Evolutionary conservation across 768 basidiomycete genomes (phyloP).

Genomic region (Tylopilus rubrobrunneus): DNA sequence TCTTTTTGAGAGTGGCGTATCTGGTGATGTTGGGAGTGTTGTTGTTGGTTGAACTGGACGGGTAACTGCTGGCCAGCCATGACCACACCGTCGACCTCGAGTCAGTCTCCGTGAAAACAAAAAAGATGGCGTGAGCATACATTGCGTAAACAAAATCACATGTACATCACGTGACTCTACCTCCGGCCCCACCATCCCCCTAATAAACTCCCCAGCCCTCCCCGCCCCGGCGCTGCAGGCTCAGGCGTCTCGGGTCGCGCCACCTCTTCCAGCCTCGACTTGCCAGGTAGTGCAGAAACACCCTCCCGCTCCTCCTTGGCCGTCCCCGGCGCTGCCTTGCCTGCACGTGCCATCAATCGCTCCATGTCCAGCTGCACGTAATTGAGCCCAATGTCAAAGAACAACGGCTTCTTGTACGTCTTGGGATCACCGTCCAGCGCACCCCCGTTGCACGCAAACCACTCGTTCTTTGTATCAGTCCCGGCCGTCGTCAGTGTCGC

Average conservation of each 20-base stretch:
- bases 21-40: not conserved
- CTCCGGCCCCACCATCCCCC: slow-evolving; percentile 79
- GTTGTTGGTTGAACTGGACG: slow-evolving; percentile 24
- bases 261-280: slow-evolving; percentile 55
- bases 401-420: slow-evolving; percentile 75
- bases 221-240: slow-evolving; percentile 38
- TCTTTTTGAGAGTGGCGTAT: slow-evolving; percentile 21
- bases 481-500: slow-evolving; percentile 43
- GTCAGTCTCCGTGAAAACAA: slow-evolving; percentile 9
- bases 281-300: slow-evolving; percentile 30
- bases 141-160: slow-evolving; percentile 11
- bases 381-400: slow-evolving; percentile 94
- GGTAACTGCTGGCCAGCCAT: slow-evolving; percentile 26
- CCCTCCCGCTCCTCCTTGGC: slow-evolving; percentile 15
- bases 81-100: not conserved
- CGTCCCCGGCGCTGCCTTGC: slow-evolving; percentile 40
- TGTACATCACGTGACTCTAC: slow-evolving; percentile 17
- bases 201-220: slow-evolving; percentile 62
- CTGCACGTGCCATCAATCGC: slow-evolving; percentile 63
- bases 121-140: slow-evolving; percentile 22
- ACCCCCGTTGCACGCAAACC: slow-evolving; percentile 79
- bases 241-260: slow-evolving; percentile 46
- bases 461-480: slow-evolving; percentile 60
- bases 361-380: slow-evolving; percentile 88
- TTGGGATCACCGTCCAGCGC: slow-evolving; percentile 40